A percentile compares a stretch with the other conserved stretches of the same genome.
These are phyloP conservation scores for Amanita muscaria DNA, from an alignment of 768 basidiomycete species.

Conservation along the genomic window DNA sequence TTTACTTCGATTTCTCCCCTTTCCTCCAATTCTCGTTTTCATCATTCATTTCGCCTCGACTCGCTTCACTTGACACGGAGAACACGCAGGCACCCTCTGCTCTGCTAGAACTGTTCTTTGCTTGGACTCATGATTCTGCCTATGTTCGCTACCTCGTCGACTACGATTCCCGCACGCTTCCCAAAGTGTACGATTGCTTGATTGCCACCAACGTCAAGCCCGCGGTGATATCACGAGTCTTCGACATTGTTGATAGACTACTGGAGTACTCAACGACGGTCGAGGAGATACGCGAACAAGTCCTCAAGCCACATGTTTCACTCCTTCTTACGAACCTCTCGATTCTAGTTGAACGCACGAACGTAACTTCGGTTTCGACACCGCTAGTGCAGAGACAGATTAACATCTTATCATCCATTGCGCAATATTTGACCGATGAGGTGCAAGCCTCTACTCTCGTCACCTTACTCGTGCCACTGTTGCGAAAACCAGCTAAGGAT, in stretches of 20 bases:
- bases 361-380: constrained; percentile 38
- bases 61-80: constrained; percentile 65
- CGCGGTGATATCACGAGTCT: constrained; percentile 65
- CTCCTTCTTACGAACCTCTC: constrained; percentile 66
- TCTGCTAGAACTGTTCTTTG: constrained; percentile 74
- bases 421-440: constrained; percentile 61
- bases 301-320: constrained; percentile 66
- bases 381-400: constrained; percentile 79
- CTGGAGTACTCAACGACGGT: constrained; percentile 47
- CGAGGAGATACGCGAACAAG: constrained; percentile 34
- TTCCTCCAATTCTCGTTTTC: constrained; percentile 63
- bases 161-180: constrained; percentile 60
- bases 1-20: constrained; percentile 64
- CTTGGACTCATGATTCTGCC: constrained; percentile 57
- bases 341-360: constrained; percentile 54
- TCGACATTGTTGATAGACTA: constrained; percentile 78
- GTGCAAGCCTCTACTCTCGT: constrained; percentile 68
- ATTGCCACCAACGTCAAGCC: constrained; percentile 82
- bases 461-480: constrained; percentile 64
- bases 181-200: constrained; percentile 76
- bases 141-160: constrained; percentile 58
- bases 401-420: constrained; percentile 67
- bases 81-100: constrained; percentile 91
- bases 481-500: constrained; percentile 66
- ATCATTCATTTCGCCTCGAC: constrained; percentile 74